These are phyloP conservation scores for Talaromyces nanjingensis DNA, from an alignment of 495 filamentous ascomycete genomes.

Conservation along the genomic window DNA sequence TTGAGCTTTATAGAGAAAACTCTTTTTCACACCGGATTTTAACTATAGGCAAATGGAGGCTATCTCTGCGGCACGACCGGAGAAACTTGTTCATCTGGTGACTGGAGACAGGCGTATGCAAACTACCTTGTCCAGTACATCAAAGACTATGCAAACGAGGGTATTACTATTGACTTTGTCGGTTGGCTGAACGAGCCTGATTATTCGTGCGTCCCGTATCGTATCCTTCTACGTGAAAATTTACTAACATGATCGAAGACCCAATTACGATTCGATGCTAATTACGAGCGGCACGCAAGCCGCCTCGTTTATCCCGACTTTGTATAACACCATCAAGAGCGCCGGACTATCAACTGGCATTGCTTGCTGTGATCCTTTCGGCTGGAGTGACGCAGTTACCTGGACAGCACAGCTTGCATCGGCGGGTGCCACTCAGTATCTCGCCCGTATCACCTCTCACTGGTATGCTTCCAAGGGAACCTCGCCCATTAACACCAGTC, in stretches of 20 bases:
- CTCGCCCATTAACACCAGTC: constrained; percentile 29
- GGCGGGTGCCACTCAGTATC: constrained; percentile 31
- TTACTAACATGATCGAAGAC: constrained; percentile 5
- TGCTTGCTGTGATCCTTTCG: constrained; percentile 46
- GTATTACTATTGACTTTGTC: constrained; percentile 41
- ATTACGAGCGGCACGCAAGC: constrained; percentile 40
- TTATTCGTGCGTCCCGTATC: constrained; percentile 13
- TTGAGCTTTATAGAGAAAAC: background rate
- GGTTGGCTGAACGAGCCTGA: constrained; percentile 55
- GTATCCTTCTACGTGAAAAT: background rate
- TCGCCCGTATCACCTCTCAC: constrained; percentile 41
- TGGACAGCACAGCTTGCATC: constrained; percentile 32
- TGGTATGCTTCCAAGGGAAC: constrained; percentile 35
- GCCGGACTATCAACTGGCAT: constrained; percentile 31
- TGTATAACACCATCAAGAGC: constrained; percentile 30
- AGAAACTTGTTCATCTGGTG: constrained; percentile 35
- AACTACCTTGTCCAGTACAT: constrained; percentile 48
- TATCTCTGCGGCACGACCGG: constrained; percentile 44
- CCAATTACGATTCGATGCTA: constrained; percentile 36
- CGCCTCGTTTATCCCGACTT: constrained; percentile 39
- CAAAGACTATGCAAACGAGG: constrained; percentile 40
- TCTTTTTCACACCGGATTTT: background rate
- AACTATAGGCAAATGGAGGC: constrained; percentile 23
- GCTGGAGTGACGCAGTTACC: constrained; percentile 34
- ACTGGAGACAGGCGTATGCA: constrained; percentile 51